These are phyloP conservation scores for Pleurotus tuber-regium DNA, from an alignment of 768 basidiomycete species.

Conservation along the genomic window DNA sequence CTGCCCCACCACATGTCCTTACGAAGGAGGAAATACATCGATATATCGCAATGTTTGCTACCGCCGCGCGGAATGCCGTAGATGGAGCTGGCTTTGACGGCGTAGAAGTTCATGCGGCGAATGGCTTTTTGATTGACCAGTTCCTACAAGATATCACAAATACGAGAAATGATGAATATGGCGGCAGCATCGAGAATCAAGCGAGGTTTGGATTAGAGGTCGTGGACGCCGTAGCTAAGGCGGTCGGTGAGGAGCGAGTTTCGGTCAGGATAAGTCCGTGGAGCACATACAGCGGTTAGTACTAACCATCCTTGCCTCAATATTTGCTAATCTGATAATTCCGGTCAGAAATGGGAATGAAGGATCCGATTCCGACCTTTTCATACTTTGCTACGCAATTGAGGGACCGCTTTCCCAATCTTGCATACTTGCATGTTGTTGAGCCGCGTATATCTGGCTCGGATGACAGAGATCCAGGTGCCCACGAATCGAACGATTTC, in stretches of 20 bases:
- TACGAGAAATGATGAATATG: conserved; percentile 60
- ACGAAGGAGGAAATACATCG: conserved; percentile 47
- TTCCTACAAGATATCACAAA: conserved; percentile 60
- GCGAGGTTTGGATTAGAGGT: conserved; percentile 56
- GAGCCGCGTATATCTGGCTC: conserved; percentile 30
- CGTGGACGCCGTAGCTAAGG: conserved; percentile 44
- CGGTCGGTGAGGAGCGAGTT: conserved; percentile 50
- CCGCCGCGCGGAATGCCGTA: conserved; percentile 55
- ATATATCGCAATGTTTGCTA: conserved; percentile 45
- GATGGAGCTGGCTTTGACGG: conserved; percentile 49
- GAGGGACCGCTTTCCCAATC: conserved; percentile 27
- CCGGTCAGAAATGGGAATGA: conserved; percentile 33
- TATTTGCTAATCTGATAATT: neutral
- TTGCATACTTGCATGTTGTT: conserved; percentile 45
- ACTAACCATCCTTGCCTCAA: too few relatives aligned
- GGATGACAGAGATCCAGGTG: neutral
- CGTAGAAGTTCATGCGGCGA: conserved; percentile 56
- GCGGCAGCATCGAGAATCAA: conserved; percentile 63
- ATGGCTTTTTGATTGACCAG: conserved; percentile 56
- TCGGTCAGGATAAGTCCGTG: conserved; percentile 60
- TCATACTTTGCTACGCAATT: conserved; percentile 37
- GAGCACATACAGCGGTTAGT: conserved; percentile 32
- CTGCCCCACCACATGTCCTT: conserved; percentile 35
- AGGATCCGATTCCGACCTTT: conserved; percentile 42
- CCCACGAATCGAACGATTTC: conserved; percentile 29